phyloP scores from a whole-genome alignment of 2,329 filamentous ascomycete species.

The Hymenoscyphus fructigenus region DNA sequence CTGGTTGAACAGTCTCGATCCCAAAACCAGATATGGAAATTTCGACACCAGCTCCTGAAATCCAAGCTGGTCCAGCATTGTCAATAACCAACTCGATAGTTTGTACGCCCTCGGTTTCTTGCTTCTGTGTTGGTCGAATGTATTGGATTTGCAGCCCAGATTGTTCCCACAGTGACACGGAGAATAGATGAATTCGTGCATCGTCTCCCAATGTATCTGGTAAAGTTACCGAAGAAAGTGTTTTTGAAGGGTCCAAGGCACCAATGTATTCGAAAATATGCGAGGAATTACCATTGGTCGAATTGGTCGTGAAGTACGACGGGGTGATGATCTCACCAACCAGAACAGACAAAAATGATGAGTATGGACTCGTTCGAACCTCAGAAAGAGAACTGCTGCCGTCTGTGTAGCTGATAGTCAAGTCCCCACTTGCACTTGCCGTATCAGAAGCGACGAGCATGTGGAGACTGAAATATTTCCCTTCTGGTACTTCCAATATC shows the following conservation, averaged over 20 bases:
- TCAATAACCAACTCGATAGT: constrained; percentile 44
- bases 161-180: constrained; percentile 43
- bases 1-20: constrained; percentile 46
- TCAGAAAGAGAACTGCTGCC: constrained; percentile 42
- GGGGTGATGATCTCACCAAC: constrained; percentile 48
- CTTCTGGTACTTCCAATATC: constrained; percentile 37
- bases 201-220: constrained; percentile 40
- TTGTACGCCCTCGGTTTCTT: constrained; percentile 39
- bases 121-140: constrained; percentile 46
- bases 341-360: constrained; percentile 45
- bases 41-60: constrained; percentile 36
- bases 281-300: constrained; percentile 44
- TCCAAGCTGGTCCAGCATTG: constrained; percentile 40
- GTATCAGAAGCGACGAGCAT: constrained; percentile 46
- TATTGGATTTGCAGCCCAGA: constrained; percentile 40
- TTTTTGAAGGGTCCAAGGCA: constrained; percentile 40
- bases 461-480: constrained; percentile 43
- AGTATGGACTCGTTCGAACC: constrained; percentile 46
- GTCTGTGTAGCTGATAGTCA: constrained; percentile 46
- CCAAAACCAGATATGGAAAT: constrained; percentile 37
- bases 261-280: constrained; percentile 48
- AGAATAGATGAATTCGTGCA: constrained; percentile 45
- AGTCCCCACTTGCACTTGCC: constrained; percentile 40
- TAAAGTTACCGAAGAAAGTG: constrained; percentile 41
- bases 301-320: constrained; percentile 41